Percentiles rank a stretch among this genome's conserved stretches.
Conservation (phyloP, 768 basidiomycete species). For the Coprinopsis sp. region DNA sequence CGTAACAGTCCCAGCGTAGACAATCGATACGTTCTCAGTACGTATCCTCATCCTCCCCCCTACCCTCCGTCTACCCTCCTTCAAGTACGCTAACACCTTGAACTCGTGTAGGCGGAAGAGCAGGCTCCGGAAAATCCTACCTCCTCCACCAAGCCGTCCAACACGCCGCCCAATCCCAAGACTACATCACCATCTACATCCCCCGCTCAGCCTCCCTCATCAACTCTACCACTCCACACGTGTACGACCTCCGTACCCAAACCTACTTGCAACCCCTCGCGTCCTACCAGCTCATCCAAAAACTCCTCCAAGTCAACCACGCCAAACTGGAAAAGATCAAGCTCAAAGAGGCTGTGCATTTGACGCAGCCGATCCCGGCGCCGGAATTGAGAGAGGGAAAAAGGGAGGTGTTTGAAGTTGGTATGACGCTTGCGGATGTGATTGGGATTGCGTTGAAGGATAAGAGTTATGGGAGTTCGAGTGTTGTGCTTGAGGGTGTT, state of each 20-base stretch:
- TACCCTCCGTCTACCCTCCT: constrained; percentile 7
- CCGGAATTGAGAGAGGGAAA: background rate
- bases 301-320: constrained; percentile 57
- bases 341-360: constrained; percentile 32
- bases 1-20: constrained; percentile 43
- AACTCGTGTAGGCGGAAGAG: constrained; percentile 51
- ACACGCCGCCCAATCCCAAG: constrained; percentile 53
- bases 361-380: background rate
- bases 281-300: constrained; percentile 58
- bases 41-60: constrained; percentile 22
- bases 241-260: constrained; percentile 70
- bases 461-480: constrained; percentile 36
- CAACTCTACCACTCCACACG: constrained; percentile 42
- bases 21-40: constrained; percentile 62
- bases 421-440: constrained; percentile 51
- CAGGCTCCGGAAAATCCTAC: constrained; percentile 80
- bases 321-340: constrained; percentile 36
- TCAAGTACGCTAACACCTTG: too few species aligned
- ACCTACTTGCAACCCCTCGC: constrained; percentile 72
- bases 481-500: constrained; percentile 52
- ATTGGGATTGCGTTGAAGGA: constrained; percentile 51
- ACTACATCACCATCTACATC: constrained; percentile 83
- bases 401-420: constrained; percentile 18
- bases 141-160: constrained; percentile 73
- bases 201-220: constrained; percentile 37